phyloP scores from a whole-genome alignment of 2,329 filamentous ascomycete genomes.

The Aspergillus vadensis region DNA sequence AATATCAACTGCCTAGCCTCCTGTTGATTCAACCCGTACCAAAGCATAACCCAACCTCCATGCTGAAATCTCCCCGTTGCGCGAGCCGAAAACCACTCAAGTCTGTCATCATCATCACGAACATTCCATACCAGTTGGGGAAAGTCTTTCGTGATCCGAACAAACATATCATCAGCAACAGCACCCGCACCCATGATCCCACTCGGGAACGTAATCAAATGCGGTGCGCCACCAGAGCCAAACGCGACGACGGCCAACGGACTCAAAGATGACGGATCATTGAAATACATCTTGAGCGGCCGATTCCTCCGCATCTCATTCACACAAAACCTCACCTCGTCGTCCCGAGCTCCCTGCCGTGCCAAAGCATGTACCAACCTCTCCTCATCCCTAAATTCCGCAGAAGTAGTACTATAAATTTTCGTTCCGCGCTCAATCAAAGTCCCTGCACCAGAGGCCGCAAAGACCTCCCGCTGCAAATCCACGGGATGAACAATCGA shows the following conservation, averaged over 20 bases:
- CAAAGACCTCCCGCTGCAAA: slow-evolving; percentile 94
- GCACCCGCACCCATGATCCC: slow-evolving; percentile 81
- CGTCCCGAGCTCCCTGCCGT: slow-evolving; percentile 78
- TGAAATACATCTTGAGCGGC: slow-evolving; percentile 90
- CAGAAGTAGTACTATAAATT: slow-evolving; percentile 69
- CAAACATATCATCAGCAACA: slow-evolving; percentile 91
- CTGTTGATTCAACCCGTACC: slow-evolving; percentile 82
- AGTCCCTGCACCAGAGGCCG: slow-evolving; percentile 90
- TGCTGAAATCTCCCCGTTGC: slow-evolving; percentile 86
- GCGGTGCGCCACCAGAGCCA: slow-evolving; percentile 63
- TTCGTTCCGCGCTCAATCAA: slow-evolving; percentile 90
- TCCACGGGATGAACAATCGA: slow-evolving; percentile 97
- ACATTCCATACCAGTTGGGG: slow-evolving; percentile 92
- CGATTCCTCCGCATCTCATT: slow-evolving; percentile 72
- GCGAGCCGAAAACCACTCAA: slow-evolving; percentile 98
- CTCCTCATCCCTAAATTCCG: slow-evolving; percentile 73
- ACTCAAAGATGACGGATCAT: slow-evolving; percentile 75
- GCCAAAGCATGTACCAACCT: slow-evolving; percentile 80
- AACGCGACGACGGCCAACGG: slow-evolving; percentile 87
- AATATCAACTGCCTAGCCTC: slow-evolving; percentile 81
- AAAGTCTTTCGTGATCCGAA: slow-evolving; percentile 89
- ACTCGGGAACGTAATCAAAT: slow-evolving; percentile 85
- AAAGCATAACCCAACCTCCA: slow-evolving; percentile 89
- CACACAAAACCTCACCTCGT: slow-evolving; percentile 83
- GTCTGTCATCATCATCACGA: slow-evolving; percentile 90